Evolutionary conservation across 331 rosid genomes (phyloP), one percentile per base, ranked within the genome.

Genomic region (Rhamnella rubrinervis): DNA sequence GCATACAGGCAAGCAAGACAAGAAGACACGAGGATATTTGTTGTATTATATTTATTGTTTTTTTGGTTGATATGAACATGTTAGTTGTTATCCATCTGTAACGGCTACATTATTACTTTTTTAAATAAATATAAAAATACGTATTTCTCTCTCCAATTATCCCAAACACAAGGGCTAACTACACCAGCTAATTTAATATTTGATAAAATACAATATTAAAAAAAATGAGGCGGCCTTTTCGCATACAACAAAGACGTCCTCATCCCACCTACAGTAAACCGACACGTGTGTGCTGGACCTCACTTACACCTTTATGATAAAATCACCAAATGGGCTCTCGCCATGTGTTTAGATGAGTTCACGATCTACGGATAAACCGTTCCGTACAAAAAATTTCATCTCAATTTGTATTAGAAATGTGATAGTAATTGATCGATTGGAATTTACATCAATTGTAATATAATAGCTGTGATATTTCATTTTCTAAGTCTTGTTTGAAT

Each of bases 51-150:
- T 40, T 62, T 66, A 57, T 18, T 39, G 19, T 55, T 51, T 28
- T 38, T 55, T 72, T 20, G 11, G 74, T 81, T 75, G 81, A 49
- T 40, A 57, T 67, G 68, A 74, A 61, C 83, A 76, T 80, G 78
- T 74, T 74, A 58, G 78, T 81, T 82, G 85, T 61, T 72, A 64
- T 71, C 83, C 81, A 82, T 68, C 74, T 59, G 77, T 67, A 73
- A 83, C 85, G 79, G 80, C 59, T 67, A 65, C 56, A 38, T 73
- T 18, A 58, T 67, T 74, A 16, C 15, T 35, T 75, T 66, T 76
- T 6, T 37, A 23, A 31, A 14, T 37, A 55, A 26, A 23, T 19
- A 23, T 35, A 1, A 31, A 28, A 47, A n/a, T 4, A 17, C 17
- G 47, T 57, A 46, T 50, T 61, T 80, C 68, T 71, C 70, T 68